Conservation (phyloP, 805 yeast species). For the Starmera amethionina region DNA sequence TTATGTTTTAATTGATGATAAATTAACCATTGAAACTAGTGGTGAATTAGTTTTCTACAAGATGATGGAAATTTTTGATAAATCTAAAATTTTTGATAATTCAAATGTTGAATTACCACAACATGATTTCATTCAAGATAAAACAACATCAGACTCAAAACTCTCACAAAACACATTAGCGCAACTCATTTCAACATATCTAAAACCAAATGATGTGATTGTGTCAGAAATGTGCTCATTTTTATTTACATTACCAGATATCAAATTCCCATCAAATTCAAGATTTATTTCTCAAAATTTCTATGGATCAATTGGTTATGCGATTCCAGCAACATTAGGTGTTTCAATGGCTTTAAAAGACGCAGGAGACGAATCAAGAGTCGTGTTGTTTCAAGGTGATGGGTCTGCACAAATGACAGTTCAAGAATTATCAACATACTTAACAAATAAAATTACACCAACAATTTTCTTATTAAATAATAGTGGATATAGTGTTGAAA, state of each 20-base stretch:
- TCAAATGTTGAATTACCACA: slow-evolving; percentile 12
- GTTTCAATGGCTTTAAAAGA: slow-evolving; percentile 52
- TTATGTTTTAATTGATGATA: slow-evolving; percentile 11
- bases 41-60: slow-evolving; percentile 12
- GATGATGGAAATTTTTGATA: slow-evolving; percentile 3
- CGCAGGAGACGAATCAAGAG: slow-evolving; percentile 23
- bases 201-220: slow-evolving; percentile 46
- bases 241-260: slow-evolving; percentile 49
- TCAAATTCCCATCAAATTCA: slow-evolving; percentile 41
- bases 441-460: slow-evolving; percentile 44
- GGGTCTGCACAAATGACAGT: slow-evolving; percentile 62
- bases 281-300: slow-evolving; percentile 50
- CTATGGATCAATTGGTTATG: slow-evolving; percentile 61
- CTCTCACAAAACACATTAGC: slow-evolving; percentile 38
- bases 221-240: slow-evolving; percentile 62
- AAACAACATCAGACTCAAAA: slow-evolving; percentile 5
- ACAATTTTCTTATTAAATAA: slow-evolving; percentile 52
- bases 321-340: slow-evolving; percentile 56
- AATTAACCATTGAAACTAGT: slow-evolving; percentile 6
- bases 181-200: slow-evolving; percentile 40
- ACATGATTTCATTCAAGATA: slow-evolving; percentile 1
- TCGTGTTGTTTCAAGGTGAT: slow-evolving; percentile 54
- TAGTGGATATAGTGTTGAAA: slow-evolving; percentile 58
- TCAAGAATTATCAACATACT: slow-evolving; percentile 53
- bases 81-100: slow-evolving; percentile 13